Evolutionary conservation across 805 yeast genomes (phyloP).

Genomic region (Limtongia smithiae): DNA sequence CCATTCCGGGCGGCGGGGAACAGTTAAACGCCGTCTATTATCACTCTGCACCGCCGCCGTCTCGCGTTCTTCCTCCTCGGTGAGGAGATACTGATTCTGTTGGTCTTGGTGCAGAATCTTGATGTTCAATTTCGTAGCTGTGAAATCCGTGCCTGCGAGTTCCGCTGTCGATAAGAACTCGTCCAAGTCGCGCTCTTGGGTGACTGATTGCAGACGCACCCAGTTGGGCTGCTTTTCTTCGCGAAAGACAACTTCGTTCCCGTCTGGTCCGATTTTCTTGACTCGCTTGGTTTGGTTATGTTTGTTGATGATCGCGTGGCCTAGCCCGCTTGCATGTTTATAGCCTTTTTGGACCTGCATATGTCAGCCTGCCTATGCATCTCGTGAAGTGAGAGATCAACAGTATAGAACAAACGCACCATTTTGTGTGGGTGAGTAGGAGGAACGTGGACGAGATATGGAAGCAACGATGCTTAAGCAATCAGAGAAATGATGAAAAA

Average conservation of each 20-base stretch:
- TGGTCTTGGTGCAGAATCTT: slow-evolving; percentile 68
- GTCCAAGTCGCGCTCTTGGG: slow-evolving; percentile 90
- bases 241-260: slow-evolving; percentile 2
- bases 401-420: no score
- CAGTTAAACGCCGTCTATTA: slow-evolving; percentile 57
- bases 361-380: no score
- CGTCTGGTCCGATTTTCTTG: slow-evolving; percentile 13
- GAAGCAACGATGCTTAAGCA: no score
- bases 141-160: slow-evolving; percentile 91
- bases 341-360: slow-evolving; percentile 23
- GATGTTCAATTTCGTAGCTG: slow-evolving; percentile 84
- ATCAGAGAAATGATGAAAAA: no score
- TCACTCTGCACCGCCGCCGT: slow-evolving; percentile 58
- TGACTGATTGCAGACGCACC: slow-evolving; percentile 88
- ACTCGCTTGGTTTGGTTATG: slow-evolving; percentile 16
- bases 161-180: slow-evolving; percentile 95
- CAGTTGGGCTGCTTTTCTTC: slow-evolving; percentile 55
- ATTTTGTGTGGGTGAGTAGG: no score
- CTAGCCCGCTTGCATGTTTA: slow-evolving; percentile 25
- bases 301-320: slow-evolving; percentile 26
- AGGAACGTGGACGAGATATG: no score
- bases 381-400: no score
- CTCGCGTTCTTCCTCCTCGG: slow-evolving; percentile 56
- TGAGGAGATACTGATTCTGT: slow-evolving; percentile 57
- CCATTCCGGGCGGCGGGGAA: slow-evolving; percentile 95